A percentile compares a stretch with the other conserved stretches of the same genome.
These are phyloP conservation scores for Populus deltoides DNA, from an alignment of 345 rosid species.

Conservation along the genomic window DNA sequence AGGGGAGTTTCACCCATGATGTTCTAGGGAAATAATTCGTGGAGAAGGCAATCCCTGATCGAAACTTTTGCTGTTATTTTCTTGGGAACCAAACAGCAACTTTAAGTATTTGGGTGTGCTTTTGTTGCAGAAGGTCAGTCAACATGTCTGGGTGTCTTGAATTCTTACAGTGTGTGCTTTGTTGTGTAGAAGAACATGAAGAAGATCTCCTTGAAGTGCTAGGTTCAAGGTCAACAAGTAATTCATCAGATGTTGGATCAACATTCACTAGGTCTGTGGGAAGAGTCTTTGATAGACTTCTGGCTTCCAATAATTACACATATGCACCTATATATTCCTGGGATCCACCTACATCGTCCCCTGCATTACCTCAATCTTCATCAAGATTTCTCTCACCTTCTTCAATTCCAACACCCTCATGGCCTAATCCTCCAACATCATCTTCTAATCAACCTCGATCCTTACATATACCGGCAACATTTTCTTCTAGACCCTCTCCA, in stretches of 20 bases:
- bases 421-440: neutral
- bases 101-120: neutral
- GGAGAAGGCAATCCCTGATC: neutral
- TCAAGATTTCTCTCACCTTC: neutral
- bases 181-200: conserved; percentile 8
- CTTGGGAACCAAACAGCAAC: neutral
- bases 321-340: neutral
- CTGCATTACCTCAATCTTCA: neutral
- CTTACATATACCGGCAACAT: neutral
- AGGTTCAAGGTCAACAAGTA: neutral
- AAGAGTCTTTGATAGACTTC: neutral
- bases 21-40: neutral
- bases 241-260: neutral
- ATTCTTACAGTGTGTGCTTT: conserved; percentile 24
- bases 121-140: conserved; percentile 2
- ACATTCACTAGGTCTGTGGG: neutral
- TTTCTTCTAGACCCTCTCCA: neutral
- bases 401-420: neutral
- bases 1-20: neutral
- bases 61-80: neutral
- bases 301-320: neutral
- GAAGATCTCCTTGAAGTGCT: neutral
- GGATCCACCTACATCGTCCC: neutral
- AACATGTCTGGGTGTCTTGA: conserved; percentile 19
- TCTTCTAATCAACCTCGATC: neutral